Percentiles rank a stretch among this genome's conserved stretches.
Evolutionary conservation across 495 filamentous ascomycete genomes (phyloP).

Genomic region (Lasiosphaeria hispida): DNA sequence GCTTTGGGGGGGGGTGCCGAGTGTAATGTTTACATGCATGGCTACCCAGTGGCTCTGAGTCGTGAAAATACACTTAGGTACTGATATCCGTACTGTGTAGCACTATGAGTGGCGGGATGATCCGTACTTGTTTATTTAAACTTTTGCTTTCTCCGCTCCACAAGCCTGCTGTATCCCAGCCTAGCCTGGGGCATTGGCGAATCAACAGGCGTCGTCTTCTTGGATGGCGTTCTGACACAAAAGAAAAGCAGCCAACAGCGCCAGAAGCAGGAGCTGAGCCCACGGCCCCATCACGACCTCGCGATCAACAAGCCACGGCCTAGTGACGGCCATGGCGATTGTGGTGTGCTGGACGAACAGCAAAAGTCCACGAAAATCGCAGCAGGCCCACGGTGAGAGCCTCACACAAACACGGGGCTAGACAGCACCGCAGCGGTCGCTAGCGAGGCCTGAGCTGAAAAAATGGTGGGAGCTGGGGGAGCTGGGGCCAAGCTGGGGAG

Average conservation of each 20-base stretch:
- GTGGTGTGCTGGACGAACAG: constrained; percentile 1
- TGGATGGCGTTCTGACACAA: neutral
- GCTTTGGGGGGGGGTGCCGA: too few species aligned
- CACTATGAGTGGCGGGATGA: too few species aligned
- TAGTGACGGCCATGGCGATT: neutral
- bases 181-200: constrained; percentile 9
- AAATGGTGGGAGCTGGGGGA: too few species aligned
- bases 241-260: neutral
- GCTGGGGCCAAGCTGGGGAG: too few species aligned
- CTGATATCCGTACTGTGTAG: too few species aligned
- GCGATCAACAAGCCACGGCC: constrained; percentile 7
- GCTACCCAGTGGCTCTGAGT: too few species aligned
- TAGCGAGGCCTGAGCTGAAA: neutral
- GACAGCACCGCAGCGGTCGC: neutral
- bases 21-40: too few species aligned
- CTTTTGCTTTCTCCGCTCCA: neutral
- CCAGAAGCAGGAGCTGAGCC: neutral
- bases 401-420: neutral
- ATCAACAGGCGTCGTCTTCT: neutral
- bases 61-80: too few species aligned
- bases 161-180: neutral
- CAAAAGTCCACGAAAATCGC: neutral
- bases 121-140: neutral
- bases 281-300: neutral
- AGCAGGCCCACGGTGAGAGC: neutral